Evolutionary conservation across 2,329 filamentous ascomycete species (phyloP).

Genomic region (Pseudogymnoascus destructans): DNA sequence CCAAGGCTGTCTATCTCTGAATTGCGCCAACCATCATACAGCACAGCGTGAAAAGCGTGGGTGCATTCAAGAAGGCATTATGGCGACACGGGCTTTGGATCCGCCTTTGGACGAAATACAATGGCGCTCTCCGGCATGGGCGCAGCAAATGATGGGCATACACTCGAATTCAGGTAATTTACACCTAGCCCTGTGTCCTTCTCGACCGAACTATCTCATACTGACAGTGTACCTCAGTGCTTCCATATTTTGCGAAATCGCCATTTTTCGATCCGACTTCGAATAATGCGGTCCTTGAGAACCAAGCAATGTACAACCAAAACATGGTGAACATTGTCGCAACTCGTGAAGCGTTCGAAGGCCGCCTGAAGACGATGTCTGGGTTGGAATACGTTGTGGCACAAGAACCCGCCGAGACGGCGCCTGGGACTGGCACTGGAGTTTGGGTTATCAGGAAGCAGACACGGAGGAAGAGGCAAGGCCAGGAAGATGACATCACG

Average conservation of each 20-base stretch:
- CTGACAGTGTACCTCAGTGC: slow-evolving; percentile 27
- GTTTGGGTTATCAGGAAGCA: slow-evolving; percentile 61
- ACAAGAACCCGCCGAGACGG: slow-evolving; percentile 50
- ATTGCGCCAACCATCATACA: neutral
- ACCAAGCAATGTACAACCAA: slow-evolving; percentile 48
- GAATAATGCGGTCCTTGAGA: slow-evolving; percentile 51
- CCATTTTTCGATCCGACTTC: slow-evolving; percentile 56
- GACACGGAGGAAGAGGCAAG: slow-evolving; percentile 43
- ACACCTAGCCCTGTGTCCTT: neutral
- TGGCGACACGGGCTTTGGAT: slow-evolving; percentile 23
- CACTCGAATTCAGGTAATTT: slow-evolving; percentile 38
- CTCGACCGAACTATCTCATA: neutral
- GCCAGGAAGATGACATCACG: slow-evolving; percentile 44
- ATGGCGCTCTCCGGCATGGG: slow-evolving; percentile 43
- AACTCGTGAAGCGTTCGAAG: slow-evolving; percentile 51
- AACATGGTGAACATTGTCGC: slow-evolving; percentile 43
- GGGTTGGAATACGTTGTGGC: slow-evolving; percentile 55
- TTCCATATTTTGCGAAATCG: slow-evolving; percentile 55
- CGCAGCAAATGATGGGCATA: slow-evolving; percentile 39
- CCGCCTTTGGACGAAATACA: slow-evolving; percentile 53
- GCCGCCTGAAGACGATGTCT: slow-evolving; percentile 48
- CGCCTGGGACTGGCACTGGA: slow-evolving; percentile 46
- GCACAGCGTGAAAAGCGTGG: neutral
- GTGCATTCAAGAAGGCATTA: neutral
- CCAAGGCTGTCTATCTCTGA: slow-evolving; percentile 2